Evolutionary conservation across 169 alveolate species (phyloP).

Genomic region (Ichthyophthirius multifiliis): DNA sequence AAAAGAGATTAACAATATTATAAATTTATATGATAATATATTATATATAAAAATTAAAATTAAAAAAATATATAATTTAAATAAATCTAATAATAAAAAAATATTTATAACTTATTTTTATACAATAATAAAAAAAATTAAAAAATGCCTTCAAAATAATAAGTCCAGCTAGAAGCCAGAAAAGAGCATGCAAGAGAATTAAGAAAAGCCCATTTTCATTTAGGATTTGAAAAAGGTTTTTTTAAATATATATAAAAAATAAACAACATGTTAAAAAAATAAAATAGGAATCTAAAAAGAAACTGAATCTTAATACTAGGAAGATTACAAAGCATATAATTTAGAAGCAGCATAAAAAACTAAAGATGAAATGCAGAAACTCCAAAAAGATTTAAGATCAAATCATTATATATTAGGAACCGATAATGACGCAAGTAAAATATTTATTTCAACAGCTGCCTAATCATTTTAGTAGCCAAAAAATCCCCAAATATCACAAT

Average conservation of each 20-base stretch:
- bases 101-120: too few relatives aligned
- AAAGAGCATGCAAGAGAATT: conserved; percentile 10
- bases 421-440: conserved; percentile 17
- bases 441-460: conserved; percentile 16
- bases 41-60: too few relatives aligned
- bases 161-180: not conserved
- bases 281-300: conserved; percentile 2
- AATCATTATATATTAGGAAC: conserved; percentile 35
- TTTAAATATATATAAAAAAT: not conserved
- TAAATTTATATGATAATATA: too few relatives aligned
- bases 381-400: conserved; percentile 10
- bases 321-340: not conserved
- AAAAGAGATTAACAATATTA: too few relatives aligned
- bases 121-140: too few relatives aligned
- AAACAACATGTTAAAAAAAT: not conserved
- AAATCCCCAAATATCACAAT: conserved; percentile 25
- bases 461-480: conserved; percentile 3
- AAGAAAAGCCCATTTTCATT: conserved; percentile 36
- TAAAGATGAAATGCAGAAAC: conserved; percentile 4
- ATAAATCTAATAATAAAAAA: too few relatives aligned
- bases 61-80: too few relatives aligned
- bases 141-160: too few relatives aligned
- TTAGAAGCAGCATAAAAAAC: not conserved
- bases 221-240: conserved; percentile 29
- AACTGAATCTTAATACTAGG: not conserved